These are phyloP conservation scores for Hortaea werneckii DNA, from an alignment of 2,329 filamentous ascomycete species.

Conservation along the genomic window DNA sequence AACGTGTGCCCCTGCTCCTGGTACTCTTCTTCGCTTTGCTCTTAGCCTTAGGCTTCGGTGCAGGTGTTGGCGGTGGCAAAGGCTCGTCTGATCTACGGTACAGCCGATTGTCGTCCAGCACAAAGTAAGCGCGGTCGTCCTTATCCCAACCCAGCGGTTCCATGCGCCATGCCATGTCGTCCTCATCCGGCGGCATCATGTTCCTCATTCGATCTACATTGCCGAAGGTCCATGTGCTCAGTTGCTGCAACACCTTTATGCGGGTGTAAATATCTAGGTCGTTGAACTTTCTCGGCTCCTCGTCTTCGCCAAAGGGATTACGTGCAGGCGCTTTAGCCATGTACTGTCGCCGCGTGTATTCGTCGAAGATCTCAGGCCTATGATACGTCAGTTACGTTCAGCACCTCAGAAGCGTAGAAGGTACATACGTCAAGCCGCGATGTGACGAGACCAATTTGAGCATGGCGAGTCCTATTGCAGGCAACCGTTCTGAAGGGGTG, in stretches of 20 bases:
- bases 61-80: conserved; percentile 40
- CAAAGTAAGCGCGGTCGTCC: conserved; percentile 76
- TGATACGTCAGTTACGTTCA: conserved; percentile 5
- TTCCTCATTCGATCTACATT: conserved; percentile 81
- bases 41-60: conserved; percentile 46
- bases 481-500: conserved; percentile 57
- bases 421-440: conserved; percentile 73
- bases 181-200: conserved; percentile 72
- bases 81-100: conserved; percentile 78
- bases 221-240: conserved; percentile 81
- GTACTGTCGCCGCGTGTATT: conserved; percentile 85
- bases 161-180: conserved; percentile 42
- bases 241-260: conserved; percentile 72
- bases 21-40: conserved; percentile 46
- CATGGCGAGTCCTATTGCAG: conserved; percentile 73
- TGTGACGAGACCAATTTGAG: conserved; percentile 92
- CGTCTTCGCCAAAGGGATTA: conserved; percentile 78
- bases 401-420: neutral
- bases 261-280: conserved; percentile 77
- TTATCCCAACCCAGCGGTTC: conserved; percentile 83
- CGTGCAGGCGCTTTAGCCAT: conserved; percentile 63
- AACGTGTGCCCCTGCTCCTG: conserved; percentile 45
- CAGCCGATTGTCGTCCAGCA: conserved; percentile 86
- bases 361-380: conserved; percentile 81
- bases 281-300: conserved; percentile 61